Evolutionary conservation across 2,329 filamentous ascomycete species (phyloP), one percentile per base, ranked within the genome.

Genomic region (Leptographium radiaticola): DNA sequence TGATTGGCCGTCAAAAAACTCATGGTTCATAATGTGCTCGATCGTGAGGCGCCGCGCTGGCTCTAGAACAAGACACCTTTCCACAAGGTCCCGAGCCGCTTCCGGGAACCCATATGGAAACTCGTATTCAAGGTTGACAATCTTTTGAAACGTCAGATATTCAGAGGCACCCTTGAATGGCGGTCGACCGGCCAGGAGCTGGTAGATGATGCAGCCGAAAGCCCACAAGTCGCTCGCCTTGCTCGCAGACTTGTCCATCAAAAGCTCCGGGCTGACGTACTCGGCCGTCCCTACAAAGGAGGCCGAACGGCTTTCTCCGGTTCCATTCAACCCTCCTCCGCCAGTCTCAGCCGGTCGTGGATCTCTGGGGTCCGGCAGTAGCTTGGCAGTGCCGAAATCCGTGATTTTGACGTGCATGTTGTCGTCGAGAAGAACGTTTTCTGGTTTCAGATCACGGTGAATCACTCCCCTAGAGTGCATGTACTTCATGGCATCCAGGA

Each of bases 351-450:
- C 68, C 54, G 74, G 64, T 65, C 75, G 69, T 15, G 68, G 68
- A 63, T 68, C 68, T 67, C 70, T 71, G 60, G 72, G 76, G 59
- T 77, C 75, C 51, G 84, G 83, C 47, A 98, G 74, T 58, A 98
- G 81, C 67, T 96, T 97, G n/a, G 93, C 93, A 0, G 93, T 98
- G 44, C 93, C 93, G 65, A 98, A 98, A 69, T 98, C 93, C 9
- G 93, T 98, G 59, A 98, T 96, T 67, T 98, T 98, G 70, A 97
- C 84, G 63, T 97, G 89, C 87, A 96, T 94, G 64, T 95, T 86
- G 59, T 90, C 86, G 67, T 98, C 93, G 40, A 98, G 75, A 8
- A 98, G 77, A 5, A 98, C 90, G 60, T 98, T 98, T 67, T 98
- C 93, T 0, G 93, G 93, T 65, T 98, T 98, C 59, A 98, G 69